Percentiles rank a stretch among this genome's conserved stretches.
phyloP scores from a whole-genome alignment of 2,329 filamentous ascomycete genomes.

The Pyrenochaeta sp. region DNA sequence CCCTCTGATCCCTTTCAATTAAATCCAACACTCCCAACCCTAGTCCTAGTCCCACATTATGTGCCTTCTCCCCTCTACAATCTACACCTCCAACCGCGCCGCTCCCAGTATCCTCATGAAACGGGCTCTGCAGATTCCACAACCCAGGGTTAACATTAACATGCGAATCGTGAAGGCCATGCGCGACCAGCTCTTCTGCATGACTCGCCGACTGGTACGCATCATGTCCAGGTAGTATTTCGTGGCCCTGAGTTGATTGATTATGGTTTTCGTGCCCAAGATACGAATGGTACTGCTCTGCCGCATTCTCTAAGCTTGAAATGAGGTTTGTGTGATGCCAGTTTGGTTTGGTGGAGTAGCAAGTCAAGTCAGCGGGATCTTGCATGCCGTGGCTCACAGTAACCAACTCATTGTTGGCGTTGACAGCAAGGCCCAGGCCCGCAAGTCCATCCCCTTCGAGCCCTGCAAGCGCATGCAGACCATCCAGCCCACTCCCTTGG shows the following conservation, averaged over 20 bases:
- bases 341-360: slow-evolving; percentile 33
- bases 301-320: slow-evolving; percentile 28
- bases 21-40: slow-evolving; percentile 24
- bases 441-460: slow-evolving; percentile 29
- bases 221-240: neutral
- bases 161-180: slow-evolving; percentile 20
- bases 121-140: slow-evolving; percentile 40
- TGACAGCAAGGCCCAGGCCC: slow-evolving; percentile 19
- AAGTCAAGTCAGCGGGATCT: slow-evolving; percentile 12
- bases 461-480: slow-evolving; percentile 22
- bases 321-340: slow-evolving; percentile 34
- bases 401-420: slow-evolving; percentile 21
- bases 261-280: neutral
- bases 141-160: slow-evolving; percentile 20
- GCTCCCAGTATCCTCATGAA: slow-evolving; percentile 35
- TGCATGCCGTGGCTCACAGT: slow-evolving; percentile 15
- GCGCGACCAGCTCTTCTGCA: slow-evolving; percentile 16
- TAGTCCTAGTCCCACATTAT: slow-evolving; percentile 1
- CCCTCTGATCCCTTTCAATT: slow-evolving; percentile 33
- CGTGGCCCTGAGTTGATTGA: slow-evolving; percentile 10
- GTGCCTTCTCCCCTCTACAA: slow-evolving; percentile 8
- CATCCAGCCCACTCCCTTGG: slow-evolving; percentile 6
- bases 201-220: slow-evolving; percentile 4
- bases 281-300: slow-evolving; percentile 26
- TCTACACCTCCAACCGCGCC: slow-evolving; percentile 15